Evolutionary conservation across 768 basidiomycete genomes (phyloP).

Genomic region (Pholiota conissans): DNA sequence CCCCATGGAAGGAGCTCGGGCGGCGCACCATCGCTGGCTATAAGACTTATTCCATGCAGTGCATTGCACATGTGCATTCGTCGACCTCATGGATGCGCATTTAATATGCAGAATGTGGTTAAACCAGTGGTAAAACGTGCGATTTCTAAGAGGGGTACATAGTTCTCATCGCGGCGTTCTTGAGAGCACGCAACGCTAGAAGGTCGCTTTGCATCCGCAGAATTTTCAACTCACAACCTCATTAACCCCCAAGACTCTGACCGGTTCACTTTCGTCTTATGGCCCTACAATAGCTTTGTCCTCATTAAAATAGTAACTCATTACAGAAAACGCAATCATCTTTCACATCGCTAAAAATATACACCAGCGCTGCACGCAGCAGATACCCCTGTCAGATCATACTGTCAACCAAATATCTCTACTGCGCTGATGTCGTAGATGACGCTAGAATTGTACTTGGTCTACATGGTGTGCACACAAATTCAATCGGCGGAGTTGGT

Average conservation of each 20-base stretch:
- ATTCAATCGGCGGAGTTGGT: neutral
- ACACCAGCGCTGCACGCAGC: neutral
- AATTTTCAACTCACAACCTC: too few relatives aligned
- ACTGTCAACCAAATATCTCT: neutral
- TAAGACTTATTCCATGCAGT: neutral
- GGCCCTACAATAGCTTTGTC: neutral
- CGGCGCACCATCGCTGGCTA: neutral
- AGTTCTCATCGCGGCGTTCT: too few relatives aligned
- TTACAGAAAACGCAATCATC: neutral
- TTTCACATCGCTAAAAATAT: neutral
- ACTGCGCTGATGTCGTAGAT: conserved; percentile 3
- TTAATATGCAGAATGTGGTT: neutral
- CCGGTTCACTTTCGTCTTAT: too few relatives aligned
- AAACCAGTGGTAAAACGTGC: neutral
- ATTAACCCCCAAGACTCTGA: too few relatives aligned
- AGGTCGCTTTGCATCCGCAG: too few relatives aligned
- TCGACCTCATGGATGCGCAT: neutral
- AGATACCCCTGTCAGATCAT: neutral
- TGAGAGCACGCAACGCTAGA: too few relatives aligned
- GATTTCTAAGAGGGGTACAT: neutral
- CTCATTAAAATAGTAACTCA: neutral
- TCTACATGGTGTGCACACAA: neutral
- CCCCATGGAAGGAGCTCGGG: neutral
- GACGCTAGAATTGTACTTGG: neutral
- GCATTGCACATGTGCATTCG: neutral